These are phyloP conservation scores for Nemania serpens DNA, from an alignment of 2,329 filamentous ascomycete species.

Conservation along the genomic window DNA sequence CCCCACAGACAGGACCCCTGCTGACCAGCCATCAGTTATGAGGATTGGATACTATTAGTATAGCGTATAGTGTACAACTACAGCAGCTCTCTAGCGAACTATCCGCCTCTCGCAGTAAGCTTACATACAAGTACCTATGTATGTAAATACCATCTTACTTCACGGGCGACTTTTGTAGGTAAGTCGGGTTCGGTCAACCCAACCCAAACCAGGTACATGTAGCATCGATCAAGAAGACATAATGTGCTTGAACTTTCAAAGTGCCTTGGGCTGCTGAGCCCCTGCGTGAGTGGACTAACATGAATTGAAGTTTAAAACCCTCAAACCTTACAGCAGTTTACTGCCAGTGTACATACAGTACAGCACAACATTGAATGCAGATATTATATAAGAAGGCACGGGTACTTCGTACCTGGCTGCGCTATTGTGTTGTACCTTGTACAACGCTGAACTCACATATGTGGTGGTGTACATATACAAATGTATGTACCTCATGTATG, in stretches of 20 bases:
- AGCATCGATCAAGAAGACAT: no score
- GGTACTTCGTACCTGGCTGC: no score
- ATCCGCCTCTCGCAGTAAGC: neutral
- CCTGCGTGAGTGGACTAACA: conserved; percentile 3
- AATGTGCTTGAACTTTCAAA: no score
- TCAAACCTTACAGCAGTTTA: no score
- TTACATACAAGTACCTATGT: neutral
- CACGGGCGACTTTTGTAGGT: no score
- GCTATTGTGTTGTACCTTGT: neutral
- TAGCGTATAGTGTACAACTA: neutral
- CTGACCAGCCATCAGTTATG: conserved; percentile 5
- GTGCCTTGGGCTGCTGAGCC: no score
- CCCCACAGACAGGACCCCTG: conserved; percentile 26
- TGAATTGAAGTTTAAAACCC: neutral
- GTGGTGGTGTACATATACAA: neutral
- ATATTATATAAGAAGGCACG: no score
- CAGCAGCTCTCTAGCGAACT: neutral
- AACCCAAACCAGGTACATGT: no score
- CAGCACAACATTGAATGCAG: no score
- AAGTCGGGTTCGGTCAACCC: no score
- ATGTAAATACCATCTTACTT: neutral
- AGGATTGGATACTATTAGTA: neutral
- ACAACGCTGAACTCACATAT: conserved; percentile 1
- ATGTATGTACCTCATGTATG: no score
- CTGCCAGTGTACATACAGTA: no score